phyloP scores from a whole-genome alignment of 345 rosid genomes.

The Heritiera littoralis region DNA sequence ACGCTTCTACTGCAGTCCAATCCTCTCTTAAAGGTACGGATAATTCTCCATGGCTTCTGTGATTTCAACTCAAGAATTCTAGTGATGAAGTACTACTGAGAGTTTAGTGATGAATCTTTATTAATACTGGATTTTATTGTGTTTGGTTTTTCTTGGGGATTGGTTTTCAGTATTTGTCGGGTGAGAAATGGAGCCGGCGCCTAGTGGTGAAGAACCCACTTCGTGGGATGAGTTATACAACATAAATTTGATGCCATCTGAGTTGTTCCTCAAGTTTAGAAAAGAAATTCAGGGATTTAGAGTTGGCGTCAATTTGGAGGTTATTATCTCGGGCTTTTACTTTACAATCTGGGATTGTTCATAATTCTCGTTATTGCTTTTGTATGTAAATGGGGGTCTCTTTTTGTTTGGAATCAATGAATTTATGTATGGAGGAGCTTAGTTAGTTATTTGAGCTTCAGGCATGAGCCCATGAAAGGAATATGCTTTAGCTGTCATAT shows the following conservation, averaged over 20 bases:
- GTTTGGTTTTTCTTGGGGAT: background rate
- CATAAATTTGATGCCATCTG: slow-evolving; percentile 74
- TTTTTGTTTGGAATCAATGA: background rate
- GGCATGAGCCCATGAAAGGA: slow-evolving; percentile 2
- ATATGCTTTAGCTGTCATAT: background rate
- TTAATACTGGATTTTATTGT: background rate
- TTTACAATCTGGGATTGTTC: background rate
- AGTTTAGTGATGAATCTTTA: background rate
- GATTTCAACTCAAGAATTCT: background rate
- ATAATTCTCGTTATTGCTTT: background rate
- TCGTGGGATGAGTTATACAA: slow-evolving; percentile 87
- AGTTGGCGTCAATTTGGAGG: slow-evolving; percentile 91
- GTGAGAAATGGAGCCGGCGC: slow-evolving; percentile 43
- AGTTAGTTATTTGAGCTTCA: background rate
- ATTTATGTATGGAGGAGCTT: background rate
- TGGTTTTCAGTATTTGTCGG: slow-evolving; percentile 9
- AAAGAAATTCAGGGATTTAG: slow-evolving; percentile 84
- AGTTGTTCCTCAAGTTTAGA: slow-evolving; percentile 81
- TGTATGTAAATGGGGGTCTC: background rate
- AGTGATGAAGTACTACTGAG: background rate
- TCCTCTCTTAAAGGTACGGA: slow-evolving; percentile 11
- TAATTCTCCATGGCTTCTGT: background rate
- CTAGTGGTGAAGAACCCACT: slow-evolving; percentile 57
- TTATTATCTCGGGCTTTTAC: background rate
- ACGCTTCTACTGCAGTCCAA: background rate